Conservation (phyloP, 2,329 filamentous ascomycete genomes). For the Microdochium nivale region DNA sequence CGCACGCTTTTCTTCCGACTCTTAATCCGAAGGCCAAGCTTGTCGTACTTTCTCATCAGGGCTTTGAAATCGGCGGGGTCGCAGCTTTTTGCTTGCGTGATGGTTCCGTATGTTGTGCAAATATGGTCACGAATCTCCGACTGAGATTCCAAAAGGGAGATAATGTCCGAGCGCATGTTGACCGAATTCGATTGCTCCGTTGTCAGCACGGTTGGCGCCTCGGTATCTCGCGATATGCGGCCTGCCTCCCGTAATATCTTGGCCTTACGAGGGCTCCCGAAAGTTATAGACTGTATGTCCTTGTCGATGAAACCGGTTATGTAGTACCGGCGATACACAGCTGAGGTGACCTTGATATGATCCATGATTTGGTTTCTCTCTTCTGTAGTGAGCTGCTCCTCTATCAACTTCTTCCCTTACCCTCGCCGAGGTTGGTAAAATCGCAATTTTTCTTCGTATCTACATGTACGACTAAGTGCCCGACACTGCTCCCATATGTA, state of each 20-base stretch:
- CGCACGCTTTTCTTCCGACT: not conserved
- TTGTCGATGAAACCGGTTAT: conserved; percentile 10
- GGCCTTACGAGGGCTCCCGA: conserved; percentile 6
- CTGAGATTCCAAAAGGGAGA: not conserved
- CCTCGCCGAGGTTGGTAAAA: conserved; percentile 1
- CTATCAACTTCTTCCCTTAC: conserved; percentile 3
- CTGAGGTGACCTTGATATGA: conserved; percentile 4
- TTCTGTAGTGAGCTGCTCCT: conserved; percentile 9
- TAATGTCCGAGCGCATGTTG: not conserved
- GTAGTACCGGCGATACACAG: conserved; percentile 11
- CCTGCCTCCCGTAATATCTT: conserved; percentile 6
- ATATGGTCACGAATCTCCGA: not conserved
- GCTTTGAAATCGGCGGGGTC: not conserved
- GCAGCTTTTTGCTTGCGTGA: not conserved
- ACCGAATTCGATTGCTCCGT: not conserved
- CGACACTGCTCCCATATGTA: not conserved
- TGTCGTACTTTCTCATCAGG: not conserved
- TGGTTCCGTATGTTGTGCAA: not conserved
- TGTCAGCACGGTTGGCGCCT: conserved; percentile 3
- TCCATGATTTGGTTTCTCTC: conserved; percentile 11
- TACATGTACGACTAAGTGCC: not conserved
- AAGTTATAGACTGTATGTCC: conserved; percentile 11
- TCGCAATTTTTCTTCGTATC: not conserved
- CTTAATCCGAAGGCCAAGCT: not conserved
- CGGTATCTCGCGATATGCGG: conserved; percentile 5